These are phyloP conservation scores for Lactarius deliciosus DNA, from an alignment of 768 basidiomycete genomes.

Conservation along the genomic window DNA sequence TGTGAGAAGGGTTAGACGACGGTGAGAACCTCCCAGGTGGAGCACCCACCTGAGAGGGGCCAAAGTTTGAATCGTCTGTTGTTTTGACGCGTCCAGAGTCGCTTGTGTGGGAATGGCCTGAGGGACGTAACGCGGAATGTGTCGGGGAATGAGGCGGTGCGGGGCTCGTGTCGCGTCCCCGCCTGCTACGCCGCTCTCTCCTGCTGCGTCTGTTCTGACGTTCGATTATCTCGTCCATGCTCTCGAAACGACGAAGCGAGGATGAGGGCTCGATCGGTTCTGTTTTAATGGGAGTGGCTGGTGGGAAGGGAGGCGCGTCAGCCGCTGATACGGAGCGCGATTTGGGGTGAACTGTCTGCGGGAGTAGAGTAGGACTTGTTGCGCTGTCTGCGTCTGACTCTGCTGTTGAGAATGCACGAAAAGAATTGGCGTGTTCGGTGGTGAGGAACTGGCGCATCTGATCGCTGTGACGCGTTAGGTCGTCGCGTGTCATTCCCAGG, in stretches of 20 bases:
- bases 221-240: conserved; percentile 77
- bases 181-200: conserved; percentile 49
- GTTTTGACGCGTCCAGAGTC: conserved; percentile 40
- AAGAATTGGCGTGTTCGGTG: conserved; percentile 47
- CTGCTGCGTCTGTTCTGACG: conserved; percentile 58
- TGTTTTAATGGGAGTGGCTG: conserved; percentile 61
- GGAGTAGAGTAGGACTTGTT: conserved; percentile 19
- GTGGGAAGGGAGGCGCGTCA: conserved; percentile 43
- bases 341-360: conserved; percentile 32
- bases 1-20: conserved; percentile 27
- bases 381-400: conserved; percentile 38
- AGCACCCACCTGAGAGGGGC: conserved; percentile 19
- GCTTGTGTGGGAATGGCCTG: conserved; percentile 56
- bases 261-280: conserved; percentile 53
- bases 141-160: conserved; percentile 16
- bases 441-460: conserved; percentile 81
- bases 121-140: conserved; percentile 45
- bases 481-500: conserved; percentile 75
- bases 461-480: conserved; percentile 66
- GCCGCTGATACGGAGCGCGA: conserved; percentile 47
- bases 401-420: conserved; percentile 45
- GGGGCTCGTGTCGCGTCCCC: conserved; percentile 45
- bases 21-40: neutral
- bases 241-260: conserved; percentile 60
- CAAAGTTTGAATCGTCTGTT: conserved; percentile 13